A percentile compares a stretch with the other conserved stretches of the same genome.
These are phyloP conservation scores for Trichoderma koningii DNA, from an alignment of 2,329 filamentous ascomycete genomes.

Conservation along the genomic window DNA sequence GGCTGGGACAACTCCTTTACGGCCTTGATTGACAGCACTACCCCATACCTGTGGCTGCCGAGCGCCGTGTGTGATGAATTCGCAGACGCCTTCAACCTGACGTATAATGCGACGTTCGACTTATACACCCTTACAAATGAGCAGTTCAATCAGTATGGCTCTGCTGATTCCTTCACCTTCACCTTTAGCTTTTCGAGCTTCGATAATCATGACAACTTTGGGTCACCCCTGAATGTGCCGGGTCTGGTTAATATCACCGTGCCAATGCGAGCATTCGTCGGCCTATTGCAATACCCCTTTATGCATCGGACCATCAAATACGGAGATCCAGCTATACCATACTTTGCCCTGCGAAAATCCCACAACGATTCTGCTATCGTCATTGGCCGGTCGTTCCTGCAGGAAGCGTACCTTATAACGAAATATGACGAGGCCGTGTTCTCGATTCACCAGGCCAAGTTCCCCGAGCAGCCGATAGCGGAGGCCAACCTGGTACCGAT, in stretches of 20 bases:
- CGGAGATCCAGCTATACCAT: conserved; percentile 52
- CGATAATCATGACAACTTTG: conserved; percentile 56
- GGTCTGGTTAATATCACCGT: conserved; percentile 61
- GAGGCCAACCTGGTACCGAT: conserved; percentile 49
- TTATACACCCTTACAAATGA: conserved; percentile 65
- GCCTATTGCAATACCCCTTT: conserved; percentile 54
- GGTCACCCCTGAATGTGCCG: conserved; percentile 49
- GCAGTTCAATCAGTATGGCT: conserved; percentile 52
- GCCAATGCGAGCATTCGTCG: conserved; percentile 53
- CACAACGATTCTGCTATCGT: conserved; percentile 57
- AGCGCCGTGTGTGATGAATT: conserved; percentile 63
- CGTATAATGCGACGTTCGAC: conserved; percentile 63
- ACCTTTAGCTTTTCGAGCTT: conserved; percentile 60
- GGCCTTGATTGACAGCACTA: conserved; percentile 64
- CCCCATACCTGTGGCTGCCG: conserved; percentile 66
- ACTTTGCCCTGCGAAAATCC: conserved; percentile 66
- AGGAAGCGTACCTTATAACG: conserved; percentile 65
- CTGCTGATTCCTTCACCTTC: conserved; percentile 52
- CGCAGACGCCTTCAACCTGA: conserved; percentile 63
- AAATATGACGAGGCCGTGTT: conserved; percentile 57
- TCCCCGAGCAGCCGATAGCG: conserved; percentile 47
- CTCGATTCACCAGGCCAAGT: conserved; percentile 57
- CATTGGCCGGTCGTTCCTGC: conserved; percentile 68
- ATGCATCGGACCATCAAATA: conserved; percentile 47
- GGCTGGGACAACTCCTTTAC: conserved; percentile 51